Base-by-base conservation (phyloP, 768 basidiomycete genomes). In the Boletales sp. region DNA sequence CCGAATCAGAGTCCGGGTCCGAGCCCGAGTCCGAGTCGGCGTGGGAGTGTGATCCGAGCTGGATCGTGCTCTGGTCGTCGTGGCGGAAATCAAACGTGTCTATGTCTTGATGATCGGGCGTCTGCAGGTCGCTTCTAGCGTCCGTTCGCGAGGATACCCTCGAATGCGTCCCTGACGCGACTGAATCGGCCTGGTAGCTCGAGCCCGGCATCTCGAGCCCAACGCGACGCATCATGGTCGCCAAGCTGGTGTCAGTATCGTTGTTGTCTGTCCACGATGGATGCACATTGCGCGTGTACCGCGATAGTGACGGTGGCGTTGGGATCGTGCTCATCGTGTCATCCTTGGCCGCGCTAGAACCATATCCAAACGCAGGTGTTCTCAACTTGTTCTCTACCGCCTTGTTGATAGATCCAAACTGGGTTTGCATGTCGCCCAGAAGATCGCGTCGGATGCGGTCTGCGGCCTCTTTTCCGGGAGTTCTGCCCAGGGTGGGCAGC, bases 401-500 rank as follows among this genome's bases (percentile, higher is more conserved):
- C 29, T 50, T 63, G 6, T 40, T 43, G 17, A 38, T 43, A 38
- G 62, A 55, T 17, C 52, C 60, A 2, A 61, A 43, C 19, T 69
- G 74, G 43, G 62, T 69, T 55, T 80, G 77, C 18, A 76, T 71
- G 50, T 80, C 76, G 19, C 76, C 78, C 17, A 91, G 68, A 3
- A 90, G 70, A 63, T 86, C 83, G 29, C 74, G 74, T 44, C 80
- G 77, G 45, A 92, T 88, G 13, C 85, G 76, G 11, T 77, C 73
- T 1, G 86, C 87, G 4, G 88, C 90, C 51, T 83, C 81, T 60
- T 79, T 84, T 29, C 74, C 77, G 0, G 91, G 91, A 3, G 90
- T 90, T 52, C 81, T 78, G 0, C 80, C 78, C 7, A 81, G 58
- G 27, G 65, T 65, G 8, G 73, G 74, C 3, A 63, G 48, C 14